These are phyloP conservation scores for Emergomyces pasteurianus DNA, from an alignment of 2,329 filamentous ascomycete genomes.

Conservation along the genomic window DNA sequence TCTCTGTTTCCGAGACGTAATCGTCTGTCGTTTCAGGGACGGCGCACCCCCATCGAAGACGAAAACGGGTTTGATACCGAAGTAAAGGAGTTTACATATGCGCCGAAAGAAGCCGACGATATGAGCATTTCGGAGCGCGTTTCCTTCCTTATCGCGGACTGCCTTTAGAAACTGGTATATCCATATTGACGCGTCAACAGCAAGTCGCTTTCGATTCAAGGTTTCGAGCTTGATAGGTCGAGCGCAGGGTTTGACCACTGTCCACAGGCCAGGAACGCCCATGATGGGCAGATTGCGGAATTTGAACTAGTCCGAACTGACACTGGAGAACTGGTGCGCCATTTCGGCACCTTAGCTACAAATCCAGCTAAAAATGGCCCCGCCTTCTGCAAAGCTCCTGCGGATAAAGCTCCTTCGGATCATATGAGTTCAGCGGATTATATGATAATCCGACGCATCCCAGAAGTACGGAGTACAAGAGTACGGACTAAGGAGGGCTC, in stretches of 20 bases:
- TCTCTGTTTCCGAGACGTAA: constrained; percentile 62
- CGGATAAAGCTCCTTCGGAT: not conserved
- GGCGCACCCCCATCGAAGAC: constrained; percentile 97
- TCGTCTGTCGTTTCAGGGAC: constrained; percentile 78
- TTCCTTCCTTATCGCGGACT: constrained; percentile 95
- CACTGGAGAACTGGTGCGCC: not conserved
- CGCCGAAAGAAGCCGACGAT: constrained; percentile 96
- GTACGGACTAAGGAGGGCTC: too few relatives aligned
- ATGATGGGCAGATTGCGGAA: constrained; percentile 37
- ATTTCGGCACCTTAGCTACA: too few relatives aligned
- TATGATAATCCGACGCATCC: not conserved
- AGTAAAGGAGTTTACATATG: constrained; percentile 95
- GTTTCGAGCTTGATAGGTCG: constrained; percentile 93
- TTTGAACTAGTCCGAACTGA: not conserved
- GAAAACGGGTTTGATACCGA: constrained; percentile 91
- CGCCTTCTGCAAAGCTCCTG: not conserved
- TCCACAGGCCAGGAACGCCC: constrained; percentile 98
- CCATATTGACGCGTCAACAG: constrained; percentile 97
- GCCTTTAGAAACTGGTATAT: constrained; percentile 99
- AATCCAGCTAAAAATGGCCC: too few relatives aligned
- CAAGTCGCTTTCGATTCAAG: constrained; percentile 88
- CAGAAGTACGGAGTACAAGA: not conserved
- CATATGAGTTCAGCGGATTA: not conserved
- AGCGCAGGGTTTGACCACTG: constrained; percentile 85
- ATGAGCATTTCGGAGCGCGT: constrained; percentile 89